Conservation (phyloP, 2,329 filamentous ascomycete genomes). For the Verticillium klebahnii region DNA sequence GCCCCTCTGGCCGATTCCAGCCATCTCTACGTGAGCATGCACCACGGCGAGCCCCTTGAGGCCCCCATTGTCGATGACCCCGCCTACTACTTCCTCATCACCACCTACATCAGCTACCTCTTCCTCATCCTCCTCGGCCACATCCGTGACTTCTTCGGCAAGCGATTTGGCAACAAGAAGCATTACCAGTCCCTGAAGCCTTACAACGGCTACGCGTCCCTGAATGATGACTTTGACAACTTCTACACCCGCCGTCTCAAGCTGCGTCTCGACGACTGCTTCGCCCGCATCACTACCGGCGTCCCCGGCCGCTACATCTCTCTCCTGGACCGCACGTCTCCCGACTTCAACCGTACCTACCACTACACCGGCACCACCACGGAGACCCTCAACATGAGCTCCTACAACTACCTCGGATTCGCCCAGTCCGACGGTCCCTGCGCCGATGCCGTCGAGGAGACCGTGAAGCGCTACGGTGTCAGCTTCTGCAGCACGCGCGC, state of each 20-base stretch:
- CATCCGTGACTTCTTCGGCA: slow-evolving; percentile 95
- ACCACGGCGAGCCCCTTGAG: slow-evolving; percentile 73
- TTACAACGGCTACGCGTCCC: slow-evolving; percentile 83
- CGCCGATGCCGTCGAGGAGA: slow-evolving; percentile 85
- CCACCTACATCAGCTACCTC: slow-evolving; percentile 97
- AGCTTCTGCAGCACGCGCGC: slow-evolving; percentile 75
- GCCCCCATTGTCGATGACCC: slow-evolving; percentile 91
- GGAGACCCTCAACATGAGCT: slow-evolving; percentile 97
- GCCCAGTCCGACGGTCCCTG: slow-evolving; percentile 96
- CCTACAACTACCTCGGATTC: slow-evolving; percentile 98
- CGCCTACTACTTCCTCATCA: slow-evolving; percentile 93
- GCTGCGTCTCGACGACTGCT: slow-evolving; percentile 93
- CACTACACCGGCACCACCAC: slow-evolving; percentile 84
- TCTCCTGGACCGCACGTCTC: slow-evolving; percentile 81
- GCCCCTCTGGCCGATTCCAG: slow-evolving; percentile 74
- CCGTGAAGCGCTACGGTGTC: slow-evolving; percentile 79
- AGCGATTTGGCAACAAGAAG: slow-evolving; percentile 82
- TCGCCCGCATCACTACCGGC: slow-evolving; percentile 85
- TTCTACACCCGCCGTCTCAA: slow-evolving; percentile 94
- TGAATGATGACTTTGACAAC: slow-evolving; percentile 98
- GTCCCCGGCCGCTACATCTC: slow-evolving; percentile 94
- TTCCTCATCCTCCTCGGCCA: slow-evolving; percentile 94
- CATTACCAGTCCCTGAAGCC: slow-evolving; percentile 77
- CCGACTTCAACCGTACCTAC: slow-evolving; percentile 90
- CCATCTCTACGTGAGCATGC: slow-evolving; percentile 86